Conservation (phyloP, 2,329 filamentous ascomycete species). For the Alternaria sp. region DNA sequence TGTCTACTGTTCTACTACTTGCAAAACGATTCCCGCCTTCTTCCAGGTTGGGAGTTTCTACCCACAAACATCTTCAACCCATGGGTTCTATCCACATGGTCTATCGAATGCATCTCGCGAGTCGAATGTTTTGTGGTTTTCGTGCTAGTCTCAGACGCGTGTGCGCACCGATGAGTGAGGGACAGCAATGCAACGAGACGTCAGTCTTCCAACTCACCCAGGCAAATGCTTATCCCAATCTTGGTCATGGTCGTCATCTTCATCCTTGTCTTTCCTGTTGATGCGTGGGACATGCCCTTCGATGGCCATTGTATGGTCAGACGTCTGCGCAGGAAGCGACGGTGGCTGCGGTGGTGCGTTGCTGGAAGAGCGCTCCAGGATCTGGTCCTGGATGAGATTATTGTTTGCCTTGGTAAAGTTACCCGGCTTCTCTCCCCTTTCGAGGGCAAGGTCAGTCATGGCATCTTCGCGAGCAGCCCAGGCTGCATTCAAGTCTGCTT, state of each 20-base stretch:
- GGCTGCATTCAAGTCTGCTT: slow-evolving; percentile 42
- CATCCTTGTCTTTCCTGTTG: slow-evolving; percentile 27
- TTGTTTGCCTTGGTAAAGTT: slow-evolving; percentile 43
- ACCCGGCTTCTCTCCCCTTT: slow-evolving; percentile 55
- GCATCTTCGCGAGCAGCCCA: slow-evolving; percentile 48
- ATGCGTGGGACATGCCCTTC: slow-evolving; percentile 50
- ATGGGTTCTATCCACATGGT: slow-evolving; percentile 1
- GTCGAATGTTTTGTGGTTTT: neutral
- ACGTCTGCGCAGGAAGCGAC: slow-evolving; percentile 28
- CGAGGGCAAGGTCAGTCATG: slow-evolving; percentile 53
- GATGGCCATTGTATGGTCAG: slow-evolving; percentile 47
- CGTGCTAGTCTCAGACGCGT: neutral
- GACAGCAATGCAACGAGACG: neutral
- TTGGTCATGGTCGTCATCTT: slow-evolving; percentile 36
- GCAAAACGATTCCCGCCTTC: neutral
- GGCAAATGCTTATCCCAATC: slow-evolving; percentile 50
- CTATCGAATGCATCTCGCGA: neutral
- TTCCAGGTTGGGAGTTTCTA: neutral
- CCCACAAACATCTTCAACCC: neutral
- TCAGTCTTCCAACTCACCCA: slow-evolving; percentile 23
- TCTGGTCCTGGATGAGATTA: slow-evolving; percentile 43
- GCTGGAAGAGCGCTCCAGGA: slow-evolving; percentile 41
- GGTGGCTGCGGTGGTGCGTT: slow-evolving; percentile 39
- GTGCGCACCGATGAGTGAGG: neutral
- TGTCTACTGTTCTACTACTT: neutral